These are phyloP conservation scores for Amanita pseudoporphyria DNA, from an alignment of 768 basidiomycete genomes.

Conservation along the genomic window DNA sequence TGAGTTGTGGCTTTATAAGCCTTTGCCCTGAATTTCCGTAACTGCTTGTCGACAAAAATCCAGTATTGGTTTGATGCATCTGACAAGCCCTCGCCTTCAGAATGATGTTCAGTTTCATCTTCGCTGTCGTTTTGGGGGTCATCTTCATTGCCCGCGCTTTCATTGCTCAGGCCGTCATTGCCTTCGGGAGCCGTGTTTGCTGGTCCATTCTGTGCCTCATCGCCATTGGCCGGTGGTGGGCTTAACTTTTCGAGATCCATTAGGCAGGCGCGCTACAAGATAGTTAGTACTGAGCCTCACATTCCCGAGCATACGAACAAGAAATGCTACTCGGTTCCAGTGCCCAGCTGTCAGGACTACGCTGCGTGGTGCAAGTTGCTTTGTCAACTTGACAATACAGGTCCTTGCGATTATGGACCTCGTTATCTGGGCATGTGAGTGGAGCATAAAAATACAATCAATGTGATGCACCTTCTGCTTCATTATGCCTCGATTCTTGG, in stretches of 20 bases:
- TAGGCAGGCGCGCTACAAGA: too few species aligned
- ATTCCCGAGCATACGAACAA: too few species aligned
- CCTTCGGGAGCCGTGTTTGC: too few species aligned
- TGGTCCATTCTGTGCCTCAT: too few species aligned
- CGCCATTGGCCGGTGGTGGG: too few species aligned
- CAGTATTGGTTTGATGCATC: constrained; percentile 1
- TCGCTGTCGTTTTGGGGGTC: not conserved
- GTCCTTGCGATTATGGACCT: not conserved
- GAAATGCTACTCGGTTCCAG: not conserved
- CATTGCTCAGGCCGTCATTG: too few species aligned
- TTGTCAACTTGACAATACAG: not conserved
- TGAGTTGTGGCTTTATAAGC: not conserved
- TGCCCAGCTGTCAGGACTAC: not conserved
- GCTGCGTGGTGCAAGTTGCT: not conserved
- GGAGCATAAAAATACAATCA: too few species aligned
- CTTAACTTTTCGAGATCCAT: too few species aligned
- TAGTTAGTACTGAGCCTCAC: too few species aligned
- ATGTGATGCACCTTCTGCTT: too few species aligned
- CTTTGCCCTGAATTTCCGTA: not conserved
- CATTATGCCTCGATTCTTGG: not conserved
- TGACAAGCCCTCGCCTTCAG: not conserved
- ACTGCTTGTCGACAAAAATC: not conserved
- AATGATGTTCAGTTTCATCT: not conserved
- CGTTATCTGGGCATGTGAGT: not conserved
- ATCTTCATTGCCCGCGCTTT: not conserved